Evolutionary conservation across 306 rosid species (phyloP).

Genomic region (Potentilla sterilis): DNA sequence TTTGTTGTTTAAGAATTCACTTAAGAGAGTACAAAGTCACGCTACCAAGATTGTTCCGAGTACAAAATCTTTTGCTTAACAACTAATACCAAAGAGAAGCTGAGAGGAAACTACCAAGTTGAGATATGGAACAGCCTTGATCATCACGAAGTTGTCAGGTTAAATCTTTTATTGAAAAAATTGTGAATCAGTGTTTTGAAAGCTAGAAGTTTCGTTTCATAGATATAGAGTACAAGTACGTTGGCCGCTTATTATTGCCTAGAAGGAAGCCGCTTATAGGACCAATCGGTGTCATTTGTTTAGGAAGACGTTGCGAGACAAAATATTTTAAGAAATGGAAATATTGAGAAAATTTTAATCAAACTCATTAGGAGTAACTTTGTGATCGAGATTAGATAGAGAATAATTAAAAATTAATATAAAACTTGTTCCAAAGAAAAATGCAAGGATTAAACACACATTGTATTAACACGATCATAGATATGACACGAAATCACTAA

Average conservation of each 20-base stretch:
- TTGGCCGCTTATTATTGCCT: background rate
- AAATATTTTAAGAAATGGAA: background rate
- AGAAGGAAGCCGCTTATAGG: background rate
- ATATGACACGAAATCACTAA: background rate
- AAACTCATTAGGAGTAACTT: too few species aligned
- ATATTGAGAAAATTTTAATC: too few species aligned
- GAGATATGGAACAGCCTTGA: too few species aligned
- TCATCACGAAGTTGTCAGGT: background rate
- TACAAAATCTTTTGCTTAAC: background rate
- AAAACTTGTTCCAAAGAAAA: too few species aligned
- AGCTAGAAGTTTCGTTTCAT: background rate
- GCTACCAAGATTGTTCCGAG: background rate
- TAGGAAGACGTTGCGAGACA: background rate
- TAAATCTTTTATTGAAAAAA: too few species aligned
- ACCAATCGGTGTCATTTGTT: background rate
- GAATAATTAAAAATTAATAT: too few species aligned
- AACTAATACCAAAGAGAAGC: background rate
- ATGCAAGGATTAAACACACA: background rate
- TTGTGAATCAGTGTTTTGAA: background rate
- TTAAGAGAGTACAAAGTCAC: background rate
- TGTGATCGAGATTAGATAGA: too few species aligned
- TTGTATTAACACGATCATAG: background rate
- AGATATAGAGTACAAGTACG: background rate
- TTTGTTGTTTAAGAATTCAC: background rate
- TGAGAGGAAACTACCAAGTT: background rate